Evolutionary conservation across 2,329 filamentous ascomycete species (phyloP).

Genomic region (Niveomyces coronatus): DNA sequence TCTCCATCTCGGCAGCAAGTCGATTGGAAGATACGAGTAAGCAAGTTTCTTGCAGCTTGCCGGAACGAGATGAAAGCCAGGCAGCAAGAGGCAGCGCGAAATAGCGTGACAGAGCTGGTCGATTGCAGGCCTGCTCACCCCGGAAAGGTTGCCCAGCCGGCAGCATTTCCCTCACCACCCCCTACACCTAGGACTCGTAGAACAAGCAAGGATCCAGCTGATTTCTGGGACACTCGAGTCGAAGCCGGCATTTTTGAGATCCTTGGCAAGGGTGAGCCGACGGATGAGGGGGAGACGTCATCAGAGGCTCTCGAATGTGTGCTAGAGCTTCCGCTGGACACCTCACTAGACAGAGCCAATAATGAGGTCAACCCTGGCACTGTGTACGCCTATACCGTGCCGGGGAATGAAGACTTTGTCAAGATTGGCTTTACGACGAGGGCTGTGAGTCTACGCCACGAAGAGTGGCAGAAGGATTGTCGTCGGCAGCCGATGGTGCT

Average conservation of each 20-base stretch:
- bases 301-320: not conserved
- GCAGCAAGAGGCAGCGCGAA: not conserved
- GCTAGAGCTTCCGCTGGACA: not conserved
- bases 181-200: not conserved
- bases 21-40: not conserved
- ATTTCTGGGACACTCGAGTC: not conserved
- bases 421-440: conserved; percentile 6
- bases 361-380: conserved; percentile 26
- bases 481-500: not conserved
- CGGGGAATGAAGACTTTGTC: conserved; percentile 3
- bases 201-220: too few species aligned
- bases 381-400: conserved; percentile 6
- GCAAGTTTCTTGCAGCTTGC: not conserved
- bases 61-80: not conserved
- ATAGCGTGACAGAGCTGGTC: not conserved
- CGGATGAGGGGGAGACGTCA: not conserved
- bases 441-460: not conserved
- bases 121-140: too few species aligned
- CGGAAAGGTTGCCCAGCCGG: not conserved
- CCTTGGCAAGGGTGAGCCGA: not conserved
- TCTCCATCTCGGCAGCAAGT: not conserved
- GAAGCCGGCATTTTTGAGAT: not conserved
- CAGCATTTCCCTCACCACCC: not conserved
- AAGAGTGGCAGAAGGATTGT: conserved; percentile 6
- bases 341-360: conserved; percentile 15